phyloP scores from a whole-genome alignment of 73 alveolate genomes.

The Tetrahymena thermophila region DNA sequence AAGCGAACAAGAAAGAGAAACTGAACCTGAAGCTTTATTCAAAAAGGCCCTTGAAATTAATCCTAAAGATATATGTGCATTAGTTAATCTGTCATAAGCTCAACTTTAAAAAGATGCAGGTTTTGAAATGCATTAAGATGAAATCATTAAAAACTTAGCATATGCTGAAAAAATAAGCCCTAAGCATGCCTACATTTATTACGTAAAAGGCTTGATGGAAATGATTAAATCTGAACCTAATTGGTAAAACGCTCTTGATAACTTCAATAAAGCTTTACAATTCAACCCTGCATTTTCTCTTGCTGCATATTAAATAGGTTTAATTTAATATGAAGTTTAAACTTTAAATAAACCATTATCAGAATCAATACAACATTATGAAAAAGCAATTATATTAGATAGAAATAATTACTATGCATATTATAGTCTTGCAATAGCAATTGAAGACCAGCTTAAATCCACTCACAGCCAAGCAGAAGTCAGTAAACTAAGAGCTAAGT shows the following conservation, averaged over 20 bases:
- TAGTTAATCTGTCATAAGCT: not conserved
- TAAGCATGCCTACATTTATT: not conserved
- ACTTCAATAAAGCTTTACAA: not conserved
- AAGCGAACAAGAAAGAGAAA: not conserved
- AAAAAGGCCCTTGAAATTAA: not conserved
- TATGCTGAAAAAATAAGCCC: not conserved
- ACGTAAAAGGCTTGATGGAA: not conserved
- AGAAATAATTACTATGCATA: not conserved
- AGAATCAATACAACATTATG: not conserved
- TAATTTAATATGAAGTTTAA: not conserved
- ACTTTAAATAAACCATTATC: not conserved
- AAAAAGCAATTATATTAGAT: not conserved
- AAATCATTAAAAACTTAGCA: not conserved
- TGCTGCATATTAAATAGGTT: not conserved
- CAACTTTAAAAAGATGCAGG: not conserved
- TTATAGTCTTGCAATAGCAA: not conserved
- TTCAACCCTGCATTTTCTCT: not conserved
- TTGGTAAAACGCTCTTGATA: not conserved
- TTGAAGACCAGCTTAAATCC: not conserved
- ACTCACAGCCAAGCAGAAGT: not conserved
- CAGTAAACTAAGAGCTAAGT: not conserved
- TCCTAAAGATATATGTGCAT: not conserved
- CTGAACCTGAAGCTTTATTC: not conserved
- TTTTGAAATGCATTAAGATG: not conserved
- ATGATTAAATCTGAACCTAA: not conserved